Base-by-base conservation (phyloP, 306 rosid species). In the Cucumis melo region DNA sequence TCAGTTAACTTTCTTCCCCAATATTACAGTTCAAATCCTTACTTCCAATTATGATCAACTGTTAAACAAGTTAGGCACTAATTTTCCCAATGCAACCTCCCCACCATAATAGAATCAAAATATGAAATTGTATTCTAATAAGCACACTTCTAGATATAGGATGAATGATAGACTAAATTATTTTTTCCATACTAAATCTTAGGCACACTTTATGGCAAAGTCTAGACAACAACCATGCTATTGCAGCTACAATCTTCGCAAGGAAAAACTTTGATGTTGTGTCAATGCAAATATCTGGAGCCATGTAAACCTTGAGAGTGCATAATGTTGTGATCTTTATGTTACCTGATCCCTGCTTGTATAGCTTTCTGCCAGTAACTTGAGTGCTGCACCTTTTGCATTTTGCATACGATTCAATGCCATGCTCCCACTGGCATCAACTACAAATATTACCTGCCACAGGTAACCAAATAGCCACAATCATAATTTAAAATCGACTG, bases 381-480 rank as follows among this genome's bases (percentile, higher is more conserved):
- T 94, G 32, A 90, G 96, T n/a, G 97, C 97, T 8, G 96, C 98
- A 81, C 98, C 98, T 84, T 94, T 91, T 64, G 98, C 98, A 89
- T 94, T 94, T 83, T 94, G 97, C 98, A 94, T 94, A 77, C 98
- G 85, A 84, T 94, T 91, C 83, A 94, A 82, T 71, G 97, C 98
- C 98, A 94, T 91, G 86, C 98, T 94, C 80, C 98, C 98, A 82
- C 98, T 94, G 72, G 98, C 98, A 82, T 94, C 98, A 80, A 91
- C 98, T 77, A 94, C 91, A 90, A 90, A 94, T 82, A 94, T 94
- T 58, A 91, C 97, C 98, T 94, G 84, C 61, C 79, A 80, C 77
- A 75, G 75, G 36, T 24, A 48, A 19, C 19, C 36, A 53, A 16
- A 24, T 13, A 53, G 77, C 29, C 20, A 42, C n/a, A 48, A 74